Evolutionary conservation across 768 basidiomycete genomes (phyloP).

Genomic region (Plicaturopsis crispa): DNA sequence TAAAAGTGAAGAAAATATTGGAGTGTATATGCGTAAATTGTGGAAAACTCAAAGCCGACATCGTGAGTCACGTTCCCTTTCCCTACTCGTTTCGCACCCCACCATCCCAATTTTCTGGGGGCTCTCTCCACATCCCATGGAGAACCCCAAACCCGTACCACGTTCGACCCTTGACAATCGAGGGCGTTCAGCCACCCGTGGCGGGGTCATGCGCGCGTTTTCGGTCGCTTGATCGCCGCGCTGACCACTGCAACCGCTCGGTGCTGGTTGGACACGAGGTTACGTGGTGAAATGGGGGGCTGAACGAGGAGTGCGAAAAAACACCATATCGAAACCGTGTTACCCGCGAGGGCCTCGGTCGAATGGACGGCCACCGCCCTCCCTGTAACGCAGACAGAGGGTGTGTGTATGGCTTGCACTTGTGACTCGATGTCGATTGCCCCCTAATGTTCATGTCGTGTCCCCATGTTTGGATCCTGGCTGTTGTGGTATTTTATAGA

Average conservation of each 20-base stretch:
- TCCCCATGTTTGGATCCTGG: constrained; percentile 21
- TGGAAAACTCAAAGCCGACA: constrained; percentile 94
- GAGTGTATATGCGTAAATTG: constrained; percentile 99
- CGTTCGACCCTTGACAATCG: constrained; percentile 70
- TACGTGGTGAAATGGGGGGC: constrained; percentile 96
- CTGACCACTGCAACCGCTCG: constrained; percentile 56
- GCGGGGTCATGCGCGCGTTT: constrained; percentile 66
- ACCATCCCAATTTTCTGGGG: constrained; percentile 97
- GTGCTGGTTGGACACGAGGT: constrained; percentile 80
- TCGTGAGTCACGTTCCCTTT: constrained; percentile 81
- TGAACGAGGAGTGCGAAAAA: constrained; percentile 91
- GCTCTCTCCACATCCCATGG: constrained; percentile 88
- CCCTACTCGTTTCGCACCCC: constrained; percentile 89
- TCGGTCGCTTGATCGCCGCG: constrained; percentile 94
- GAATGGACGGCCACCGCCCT: constrained; percentile 45
- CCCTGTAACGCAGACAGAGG: constrained; percentile 67
- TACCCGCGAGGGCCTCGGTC: constrained; percentile 26
- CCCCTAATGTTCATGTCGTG: constrained; percentile 44
- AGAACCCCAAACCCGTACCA: constrained; percentile 92
- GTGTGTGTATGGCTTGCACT: constrained; percentile 54
- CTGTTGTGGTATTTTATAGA: constrained; percentile 19
- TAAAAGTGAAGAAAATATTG: constrained; percentile 99
- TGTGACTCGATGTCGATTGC: constrained; percentile 47
- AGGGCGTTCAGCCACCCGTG: constrained; percentile 76
- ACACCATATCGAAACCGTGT: constrained; percentile 19